Evolutionary conservation across 2,329 filamentous ascomycete genomes (phyloP), one percentile per base, ranked within the genome.

Genomic region (Trichoderma endophyticum): DNA sequence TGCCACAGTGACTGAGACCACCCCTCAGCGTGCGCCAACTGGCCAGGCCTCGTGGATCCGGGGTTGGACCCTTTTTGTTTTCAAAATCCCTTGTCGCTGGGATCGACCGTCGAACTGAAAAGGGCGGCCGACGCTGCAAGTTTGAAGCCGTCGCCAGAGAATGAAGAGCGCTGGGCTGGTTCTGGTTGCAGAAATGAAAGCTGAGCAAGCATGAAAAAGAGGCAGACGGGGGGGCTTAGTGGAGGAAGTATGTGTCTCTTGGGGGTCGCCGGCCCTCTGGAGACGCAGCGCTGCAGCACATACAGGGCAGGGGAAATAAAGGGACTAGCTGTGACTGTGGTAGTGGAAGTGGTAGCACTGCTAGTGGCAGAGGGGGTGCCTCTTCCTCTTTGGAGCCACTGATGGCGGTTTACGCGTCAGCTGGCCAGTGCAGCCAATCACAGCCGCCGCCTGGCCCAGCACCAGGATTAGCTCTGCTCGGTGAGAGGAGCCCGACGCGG

Each of bases 381-480:
- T 76, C 61, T 56, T 36, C 54, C 59, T 59, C 43, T 59, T 51
- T 28, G 56, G 70, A 73, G 72, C 72, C 63, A 72, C 34, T 69
- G 75, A 78, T 77, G 77, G 75, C 77, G 79, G 79, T 80, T 80
- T 81, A 81, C 80, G 80, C 80, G 80, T 81, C 80, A 81, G 80
- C 80, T 76, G 74, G 73, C 75, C 72, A 71, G 66, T 60, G 72
- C 74, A 71, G 60, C 80, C 80, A 81, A 81, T 81, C 73, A 79
- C 32, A 24, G 73, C 56, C 30, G 34, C 65, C 66, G 34, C 60
- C 43, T 36, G 71, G 65, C 68, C 48, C 39, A 71, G 73, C 77
- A 73, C 75, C 77, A 76, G 75, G 70, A 73, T 60, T 56, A 73
- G 77, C 48, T 62, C 32, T 74, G 78, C 59, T 66, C 57, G 63